These are phyloP conservation scores for Delonix regia DNA, from an alignment of 306 rosid genomes.

Conservation along the genomic window DNA sequence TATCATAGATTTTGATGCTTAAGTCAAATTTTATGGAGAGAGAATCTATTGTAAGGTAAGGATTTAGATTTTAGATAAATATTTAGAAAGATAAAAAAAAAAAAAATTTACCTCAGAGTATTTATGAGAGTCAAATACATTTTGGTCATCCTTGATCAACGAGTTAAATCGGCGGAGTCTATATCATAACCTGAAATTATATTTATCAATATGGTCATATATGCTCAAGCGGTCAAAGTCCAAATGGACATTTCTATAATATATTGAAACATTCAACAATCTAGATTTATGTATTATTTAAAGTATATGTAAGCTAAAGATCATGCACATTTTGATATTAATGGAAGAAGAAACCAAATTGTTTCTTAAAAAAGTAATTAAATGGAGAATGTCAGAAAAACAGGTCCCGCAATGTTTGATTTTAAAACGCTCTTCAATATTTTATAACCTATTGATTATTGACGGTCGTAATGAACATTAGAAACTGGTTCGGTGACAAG, in stretches of 20 bases:
- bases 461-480: background rate
- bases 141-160: background rate
- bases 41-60: too few relatives aligned
- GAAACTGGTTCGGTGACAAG: background rate
- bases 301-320: background rate
- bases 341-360: background rate
- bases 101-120: background rate
- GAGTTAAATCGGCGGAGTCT: background rate
- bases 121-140: background rate
- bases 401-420: background rate
- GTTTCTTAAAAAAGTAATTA: background rate
- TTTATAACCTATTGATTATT: background rate
- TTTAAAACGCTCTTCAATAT: background rate
- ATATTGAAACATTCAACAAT: background rate
- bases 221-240: background rate
- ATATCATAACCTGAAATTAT: background rate
- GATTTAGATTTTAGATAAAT: too few relatives aligned
- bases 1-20: too few relatives aligned
- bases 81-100: too few relatives aligned
- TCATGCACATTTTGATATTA: background rate
- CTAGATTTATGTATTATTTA: background rate
- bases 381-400: background rate
- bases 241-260: background rate
- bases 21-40: too few relatives aligned
- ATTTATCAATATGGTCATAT: background rate